A percentile compares a stretch with the other conserved stretches of the same genome.
Evolutionary conservation across 225 moss, liverwort and hornwort genomes (phyloP).

Genomic region (Pseudisothecium myosuroides): DNA sequence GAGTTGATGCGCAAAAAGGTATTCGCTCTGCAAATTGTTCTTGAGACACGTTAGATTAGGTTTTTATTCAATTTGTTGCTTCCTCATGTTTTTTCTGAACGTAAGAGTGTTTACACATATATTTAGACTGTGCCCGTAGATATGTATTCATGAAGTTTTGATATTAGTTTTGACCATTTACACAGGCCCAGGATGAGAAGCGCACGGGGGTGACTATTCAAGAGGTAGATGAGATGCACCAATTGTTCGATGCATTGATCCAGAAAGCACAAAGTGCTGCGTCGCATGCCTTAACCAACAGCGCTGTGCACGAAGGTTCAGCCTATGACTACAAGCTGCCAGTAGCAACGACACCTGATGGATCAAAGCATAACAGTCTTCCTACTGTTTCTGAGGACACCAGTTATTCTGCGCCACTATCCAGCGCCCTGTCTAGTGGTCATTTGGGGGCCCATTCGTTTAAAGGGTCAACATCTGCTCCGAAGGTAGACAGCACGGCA

Average conservation of each 20-base stretch:
- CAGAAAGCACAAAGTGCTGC: slow-evolving; percentile 26
- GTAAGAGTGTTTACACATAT: neutral
- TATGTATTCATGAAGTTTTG: neutral
- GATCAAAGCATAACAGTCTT: slow-evolving; percentile 19
- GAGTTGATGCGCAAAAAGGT: slow-evolving; percentile 53
- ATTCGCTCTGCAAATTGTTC: neutral
- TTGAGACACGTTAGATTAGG: neutral
- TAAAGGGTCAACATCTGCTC: slow-evolving; percentile 6
- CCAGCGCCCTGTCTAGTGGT: neutral
- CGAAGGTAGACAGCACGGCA: neutral
- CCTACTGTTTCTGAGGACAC: slow-evolving; percentile 40
- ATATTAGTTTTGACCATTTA: neutral
- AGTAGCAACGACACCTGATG: slow-evolving; percentile 11
- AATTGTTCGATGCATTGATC: slow-evolving; percentile 42
- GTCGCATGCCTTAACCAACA: slow-evolving; percentile 28
- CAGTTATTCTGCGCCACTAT: slow-evolving; percentile 1
- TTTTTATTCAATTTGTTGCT: neutral
- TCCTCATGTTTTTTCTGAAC: neutral
- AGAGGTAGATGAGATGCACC: slow-evolving; percentile 65
- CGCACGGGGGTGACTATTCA: slow-evolving; percentile 21
- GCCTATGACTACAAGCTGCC: slow-evolving; percentile 35
- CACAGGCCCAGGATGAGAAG: slow-evolving; percentile 59
- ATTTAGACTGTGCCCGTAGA: neutral
- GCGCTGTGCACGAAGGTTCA: slow-evolving; percentile 30
- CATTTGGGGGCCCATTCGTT: neutral